Evolutionary conservation across 2,329 filamentous ascomycete genomes (phyloP), one percentile per base, ranked within the genome.

Genomic region (Fusarium nematophilum): DNA sequence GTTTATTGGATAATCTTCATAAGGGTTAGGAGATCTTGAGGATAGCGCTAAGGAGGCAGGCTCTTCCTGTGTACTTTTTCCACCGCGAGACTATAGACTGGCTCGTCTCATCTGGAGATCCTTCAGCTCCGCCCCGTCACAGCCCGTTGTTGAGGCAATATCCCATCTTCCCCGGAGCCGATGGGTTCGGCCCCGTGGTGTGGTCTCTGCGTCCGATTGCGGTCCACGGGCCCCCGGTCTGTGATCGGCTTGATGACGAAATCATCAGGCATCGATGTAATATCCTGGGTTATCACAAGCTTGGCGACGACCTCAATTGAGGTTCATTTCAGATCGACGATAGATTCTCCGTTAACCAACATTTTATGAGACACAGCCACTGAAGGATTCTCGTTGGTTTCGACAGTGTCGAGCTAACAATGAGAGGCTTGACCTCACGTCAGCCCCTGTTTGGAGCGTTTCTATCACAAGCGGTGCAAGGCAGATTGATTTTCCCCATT

Each of bases 141-240:
- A 57, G 59, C 60, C 60, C 8, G 13, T 34, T 23, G 14, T 23
- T 39, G 18, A n/a, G 15, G 17, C 25, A 15, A 10, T 18, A 21
- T 6, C 23, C 13, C 17, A 17, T 37, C 25, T 49, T 26, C 17
- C 31, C 33, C 54, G 38, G 51, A 9, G 9, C 59, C 46, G 59
- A 64, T n/a, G 9, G 21, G 9, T 37, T 48, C 60, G 60, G 60
- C 42, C 50, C 59, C 46, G 36, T 44, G 26, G 21, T 42, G 14
- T 14, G 8, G 23, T 47, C 25, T 30, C 37, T 11, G 26, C 26
- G 18, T n/a, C 59, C 40, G 40, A 49, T 50, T 48, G 17, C 17
- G 6, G 29, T 23, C n/a, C 33, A 33, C 33, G 50, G 36, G 11
- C n/a, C 14, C 42, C 46, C 15, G 25, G 45, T 50, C 37, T 13